Conservation (phyloP, 129 eudicot genomes). For the Mikania micrantha region DNA sequence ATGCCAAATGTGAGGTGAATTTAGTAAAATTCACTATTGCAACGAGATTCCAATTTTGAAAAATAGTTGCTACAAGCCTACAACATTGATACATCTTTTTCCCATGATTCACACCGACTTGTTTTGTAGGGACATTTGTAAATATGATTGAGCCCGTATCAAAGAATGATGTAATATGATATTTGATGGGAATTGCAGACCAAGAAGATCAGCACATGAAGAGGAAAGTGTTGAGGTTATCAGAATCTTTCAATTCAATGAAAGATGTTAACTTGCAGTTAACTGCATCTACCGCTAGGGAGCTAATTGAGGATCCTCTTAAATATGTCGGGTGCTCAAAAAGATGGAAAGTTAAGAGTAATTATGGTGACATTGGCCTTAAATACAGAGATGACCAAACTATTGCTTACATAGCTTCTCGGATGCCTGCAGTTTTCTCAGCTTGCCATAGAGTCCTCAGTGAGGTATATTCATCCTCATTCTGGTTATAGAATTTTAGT, state of each 20-base stretch:
- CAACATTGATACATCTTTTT: not conserved
- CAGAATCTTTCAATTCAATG: constrained; percentile 58
- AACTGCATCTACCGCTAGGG: constrained; percentile 56
- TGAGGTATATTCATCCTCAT: constrained; percentile 43
- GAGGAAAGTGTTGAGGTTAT: constrained; percentile 67
- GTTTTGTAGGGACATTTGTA: not conserved
- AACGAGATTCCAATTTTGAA: not conserved
- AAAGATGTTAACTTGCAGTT: constrained; percentile 68
- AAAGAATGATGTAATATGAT: not conserved
- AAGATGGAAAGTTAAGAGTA: constrained; percentile 76
- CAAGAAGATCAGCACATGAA: constrained; percentile 69
- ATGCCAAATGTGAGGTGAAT: not conserved
- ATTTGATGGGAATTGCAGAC: constrained; percentile 37
- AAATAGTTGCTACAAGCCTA: not conserved
- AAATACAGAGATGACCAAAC: constrained; percentile 73
- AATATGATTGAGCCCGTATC: not conserved
- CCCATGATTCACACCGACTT: not conserved
- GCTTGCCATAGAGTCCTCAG: constrained; percentile 76
- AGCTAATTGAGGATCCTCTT: constrained; percentile 73
- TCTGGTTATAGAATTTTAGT: not conserved
- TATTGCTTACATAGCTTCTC: constrained; percentile 83
- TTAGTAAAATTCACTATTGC: not conserved
- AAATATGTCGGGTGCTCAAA: constrained; percentile 53
- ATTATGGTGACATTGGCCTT: constrained; percentile 72
- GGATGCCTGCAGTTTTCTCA: constrained; percentile 92